These are phyloP conservation scores for Sporothrix pallida DNA, from an alignment of 2,329 filamentous ascomycete genomes.

Conservation along the genomic window DNA sequence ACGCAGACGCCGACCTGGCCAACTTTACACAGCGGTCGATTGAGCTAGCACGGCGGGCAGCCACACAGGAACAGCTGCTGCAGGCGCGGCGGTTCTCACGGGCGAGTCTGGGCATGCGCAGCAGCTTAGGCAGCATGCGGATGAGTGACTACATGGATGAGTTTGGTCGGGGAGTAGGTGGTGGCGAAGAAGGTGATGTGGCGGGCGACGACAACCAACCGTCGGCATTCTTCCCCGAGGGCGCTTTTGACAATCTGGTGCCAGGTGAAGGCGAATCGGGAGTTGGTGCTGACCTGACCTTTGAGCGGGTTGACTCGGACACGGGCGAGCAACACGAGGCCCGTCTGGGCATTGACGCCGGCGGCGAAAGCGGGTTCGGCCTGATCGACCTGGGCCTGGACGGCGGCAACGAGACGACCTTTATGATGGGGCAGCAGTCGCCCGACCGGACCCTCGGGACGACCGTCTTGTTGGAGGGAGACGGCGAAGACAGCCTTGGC, in stretches of 20 bases:
- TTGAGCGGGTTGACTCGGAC: slow-evolving; percentile 49
- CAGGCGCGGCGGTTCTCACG: slow-evolving; percentile 55
- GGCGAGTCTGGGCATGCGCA: slow-evolving; percentile 60
- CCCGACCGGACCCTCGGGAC: slow-evolving; percentile 30
- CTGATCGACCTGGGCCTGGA: slow-evolving; percentile 55
- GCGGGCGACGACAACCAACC: slow-evolving; percentile 43
- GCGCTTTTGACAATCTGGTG: slow-evolving; percentile 51
- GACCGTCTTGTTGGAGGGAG: slow-evolving; percentile 4
- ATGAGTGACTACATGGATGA: slow-evolving; percentile 58
- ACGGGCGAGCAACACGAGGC: slow-evolving; percentile 45
- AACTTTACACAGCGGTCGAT: slow-evolving; percentile 64
- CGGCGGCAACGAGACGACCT: slow-evolving; percentile 57
- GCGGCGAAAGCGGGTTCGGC: slow-evolving; percentile 58
- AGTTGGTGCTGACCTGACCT: slow-evolving; percentile 47
- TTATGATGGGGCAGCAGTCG: slow-evolving; percentile 41
- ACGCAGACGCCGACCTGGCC: slow-evolving; percentile 49
- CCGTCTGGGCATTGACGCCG: slow-evolving; percentile 44
- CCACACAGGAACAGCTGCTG: slow-evolving; percentile 48
- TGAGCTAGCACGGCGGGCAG: slow-evolving; percentile 62
- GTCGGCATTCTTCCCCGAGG: slow-evolving; percentile 60
- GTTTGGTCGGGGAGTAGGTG: slow-evolving; percentile 43
- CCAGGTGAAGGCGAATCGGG: slow-evolving; percentile 48
- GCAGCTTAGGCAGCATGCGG: slow-evolving; percentile 58
- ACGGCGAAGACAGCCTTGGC: slow-evolving; percentile 21
- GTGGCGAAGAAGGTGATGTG: slow-evolving; percentile 50